A percentile compares a stretch with the other conserved stretches of the same genome.
Evolutionary conservation across 1,139 yeast species (phyloP).

Genomic region (Torulaspora pretoriensis): DNA sequence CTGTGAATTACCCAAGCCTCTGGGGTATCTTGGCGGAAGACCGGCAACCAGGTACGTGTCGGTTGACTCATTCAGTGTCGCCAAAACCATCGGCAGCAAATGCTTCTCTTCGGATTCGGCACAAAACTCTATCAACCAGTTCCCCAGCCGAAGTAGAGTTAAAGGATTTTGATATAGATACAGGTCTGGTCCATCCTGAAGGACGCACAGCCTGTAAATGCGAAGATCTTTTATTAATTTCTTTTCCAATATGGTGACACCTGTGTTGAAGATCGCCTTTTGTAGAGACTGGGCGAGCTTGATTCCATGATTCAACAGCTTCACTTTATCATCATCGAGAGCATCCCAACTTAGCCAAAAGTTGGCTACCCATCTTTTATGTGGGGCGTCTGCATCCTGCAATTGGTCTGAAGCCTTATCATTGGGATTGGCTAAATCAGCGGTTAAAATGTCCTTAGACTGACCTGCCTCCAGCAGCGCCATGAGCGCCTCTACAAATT

Average conservation of each 20-base stretch:
- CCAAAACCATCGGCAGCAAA: constrained; percentile 79
- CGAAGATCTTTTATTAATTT: constrained; percentile 73
- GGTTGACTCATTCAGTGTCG: constrained; percentile 69
- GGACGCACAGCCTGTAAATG: constrained; percentile 77
- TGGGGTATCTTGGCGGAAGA: constrained; percentile 74
- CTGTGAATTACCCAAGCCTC: constrained; percentile 49
- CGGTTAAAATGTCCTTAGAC: constrained; percentile 15
- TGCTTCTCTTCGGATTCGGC: constrained; percentile 69
- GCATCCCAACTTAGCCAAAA: constrained; percentile 98
- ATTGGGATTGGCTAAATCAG: constrained; percentile 24
- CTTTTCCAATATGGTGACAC: constrained; percentile 82
- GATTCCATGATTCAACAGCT: constrained; percentile 63
- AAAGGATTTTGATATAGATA: constrained; percentile 78
- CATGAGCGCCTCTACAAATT: constrained; percentile 81
- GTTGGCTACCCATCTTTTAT: constrained; percentile 75
- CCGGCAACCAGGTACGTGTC: constrained; percentile 89
- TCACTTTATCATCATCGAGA: constrained; percentile 52
- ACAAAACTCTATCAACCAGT: constrained; percentile 87
- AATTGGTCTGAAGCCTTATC: constrained; percentile 33
- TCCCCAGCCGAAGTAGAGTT: constrained; percentile 76
- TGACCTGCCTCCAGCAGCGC: constrained; percentile 75
- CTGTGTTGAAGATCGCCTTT: constrained; percentile 80
- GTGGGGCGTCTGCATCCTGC: constrained; percentile 39
- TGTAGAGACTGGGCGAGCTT: constrained; percentile 79
- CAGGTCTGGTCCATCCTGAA: constrained; percentile 85